phyloP scores from a whole-genome alignment of 2,329 filamentous ascomycete genomes.

The Knufia fluminis region DNA sequence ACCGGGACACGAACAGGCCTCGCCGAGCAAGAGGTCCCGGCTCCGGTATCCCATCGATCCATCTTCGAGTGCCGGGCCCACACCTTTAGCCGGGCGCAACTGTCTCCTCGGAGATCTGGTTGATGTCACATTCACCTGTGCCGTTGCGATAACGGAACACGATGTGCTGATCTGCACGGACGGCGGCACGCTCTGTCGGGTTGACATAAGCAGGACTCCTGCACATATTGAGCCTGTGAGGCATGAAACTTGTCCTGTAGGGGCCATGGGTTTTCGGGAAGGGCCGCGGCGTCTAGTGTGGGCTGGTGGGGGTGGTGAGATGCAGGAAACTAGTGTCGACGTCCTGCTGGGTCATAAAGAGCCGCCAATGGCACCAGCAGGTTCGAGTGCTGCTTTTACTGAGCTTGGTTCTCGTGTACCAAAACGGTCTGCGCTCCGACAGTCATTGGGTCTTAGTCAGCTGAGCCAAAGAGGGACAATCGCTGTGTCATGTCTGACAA shows the following conservation, averaged over 20 bases:
- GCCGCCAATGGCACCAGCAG: background rate
- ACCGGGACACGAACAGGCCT: constrained; percentile 34
- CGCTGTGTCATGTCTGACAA: constrained; percentile 59
- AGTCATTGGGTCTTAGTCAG: constrained; percentile 18
- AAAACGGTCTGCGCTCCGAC: constrained; percentile 16
- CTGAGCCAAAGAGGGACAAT: constrained; percentile 37
- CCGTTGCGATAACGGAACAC: constrained; percentile 60
- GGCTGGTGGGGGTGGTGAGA: constrained; percentile 7
- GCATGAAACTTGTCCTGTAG: background rate
- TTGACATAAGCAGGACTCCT: constrained; percentile 44
- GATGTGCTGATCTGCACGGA: constrained; percentile 80
- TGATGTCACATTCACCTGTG: constrained; percentile 75
- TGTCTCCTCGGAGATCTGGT: constrained; percentile 72
- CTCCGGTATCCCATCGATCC: constrained; percentile 27
- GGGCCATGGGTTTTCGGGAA: constrained; percentile 1
- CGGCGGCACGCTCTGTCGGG: constrained; percentile 75
- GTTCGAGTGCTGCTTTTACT: background rate
- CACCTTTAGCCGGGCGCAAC: constrained; percentile 75
- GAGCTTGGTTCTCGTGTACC: background rate
- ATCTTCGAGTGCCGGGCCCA: constrained; percentile 43
- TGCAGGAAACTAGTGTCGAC: constrained; percentile 7
- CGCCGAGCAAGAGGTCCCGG: constrained; percentile 56
- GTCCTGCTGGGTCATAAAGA: background rate
- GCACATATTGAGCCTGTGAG: background rate
- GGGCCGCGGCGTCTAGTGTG: constrained; percentile 5